Evolutionary conservation across 345 rosid species (phyloP).

Genomic region (Lepidium sativum): DNA sequence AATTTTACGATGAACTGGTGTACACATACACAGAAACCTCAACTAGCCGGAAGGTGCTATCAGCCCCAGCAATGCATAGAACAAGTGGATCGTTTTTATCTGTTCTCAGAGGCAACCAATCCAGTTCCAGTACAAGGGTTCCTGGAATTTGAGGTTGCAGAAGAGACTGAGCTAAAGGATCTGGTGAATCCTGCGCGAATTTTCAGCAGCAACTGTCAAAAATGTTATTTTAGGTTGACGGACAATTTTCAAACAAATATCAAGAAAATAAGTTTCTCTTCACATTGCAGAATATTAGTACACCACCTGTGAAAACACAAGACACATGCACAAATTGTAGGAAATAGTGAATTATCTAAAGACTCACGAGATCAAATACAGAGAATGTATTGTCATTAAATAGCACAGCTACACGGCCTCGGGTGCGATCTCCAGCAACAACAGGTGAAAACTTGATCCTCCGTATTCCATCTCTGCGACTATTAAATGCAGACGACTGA

Average conservation of each 20-base stretch:
- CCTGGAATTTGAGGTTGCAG: constrained; percentile 95
- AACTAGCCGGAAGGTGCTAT: constrained; percentile 86
- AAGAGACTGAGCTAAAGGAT: constrained; percentile 94
- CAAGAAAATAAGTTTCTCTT: background rate
- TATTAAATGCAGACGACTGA: constrained; percentile 86
- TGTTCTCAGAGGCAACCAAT: constrained; percentile 82
- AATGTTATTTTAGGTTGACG: background rate
- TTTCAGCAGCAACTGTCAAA: constrained; percentile 10
- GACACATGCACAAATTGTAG: constrained; percentile 6
- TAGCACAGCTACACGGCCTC: constrained; percentile 94
- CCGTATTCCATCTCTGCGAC: constrained; percentile 86
- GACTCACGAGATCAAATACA: constrained; percentile 85
- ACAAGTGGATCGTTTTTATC: constrained; percentile 79
- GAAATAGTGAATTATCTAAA: constrained; percentile 6
- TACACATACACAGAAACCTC: constrained; percentile 71
- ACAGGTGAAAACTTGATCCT: constrained; percentile 94
- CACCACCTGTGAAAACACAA: background rate
- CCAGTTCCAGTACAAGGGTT: constrained; percentile 91
- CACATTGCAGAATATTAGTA: constrained; percentile 8
- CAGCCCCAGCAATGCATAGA: constrained; percentile 94
- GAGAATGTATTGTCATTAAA: constrained; percentile 93
- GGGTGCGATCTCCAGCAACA: constrained; percentile 86
- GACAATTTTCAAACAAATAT: constrained; percentile 9
- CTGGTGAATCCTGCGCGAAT: constrained; percentile 77
- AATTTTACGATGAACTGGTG: constrained; percentile 5